Percentiles rank a stretch among this genome's conserved stretches.
phyloP scores from a whole-genome alignment of 495 filamentous ascomycete species.

The Lineolata rhizophorae region DNA sequence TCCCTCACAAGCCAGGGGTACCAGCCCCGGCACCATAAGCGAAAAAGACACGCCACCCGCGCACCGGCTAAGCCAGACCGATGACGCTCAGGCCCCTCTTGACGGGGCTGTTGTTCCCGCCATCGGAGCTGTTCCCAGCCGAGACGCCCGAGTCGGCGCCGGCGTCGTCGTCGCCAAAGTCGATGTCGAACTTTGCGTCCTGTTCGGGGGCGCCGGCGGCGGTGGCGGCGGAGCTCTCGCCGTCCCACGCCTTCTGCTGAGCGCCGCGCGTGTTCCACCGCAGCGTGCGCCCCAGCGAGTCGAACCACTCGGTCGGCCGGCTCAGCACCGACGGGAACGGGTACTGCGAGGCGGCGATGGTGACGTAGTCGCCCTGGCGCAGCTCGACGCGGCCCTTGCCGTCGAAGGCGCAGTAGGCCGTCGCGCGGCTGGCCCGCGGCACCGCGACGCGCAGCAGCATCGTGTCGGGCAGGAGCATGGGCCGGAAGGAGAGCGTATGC shows the following conservation, averaged over 20 bases:
- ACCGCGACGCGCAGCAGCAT: conserved; percentile 75
- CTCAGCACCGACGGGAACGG: conserved; percentile 87
- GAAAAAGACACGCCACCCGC: too few relatives aligned
- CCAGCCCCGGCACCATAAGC: too few relatives aligned
- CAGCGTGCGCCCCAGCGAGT: conserved; percentile 72
- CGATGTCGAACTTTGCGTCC: conserved; percentile 57
- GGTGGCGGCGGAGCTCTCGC: conserved; percentile 13
- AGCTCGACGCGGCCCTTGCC: conserved; percentile 89
- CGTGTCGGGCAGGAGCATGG: conserved; percentile 95
- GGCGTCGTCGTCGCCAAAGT: conserved; percentile 35
- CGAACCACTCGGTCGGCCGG: conserved; percentile 66
- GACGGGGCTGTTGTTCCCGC: conserved; percentile 11
- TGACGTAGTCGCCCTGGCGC: conserved; percentile 77
- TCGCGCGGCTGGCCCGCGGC: conserved; percentile 63
- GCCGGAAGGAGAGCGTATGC: conserved; percentile 87
- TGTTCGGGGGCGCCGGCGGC: conserved; percentile 18
- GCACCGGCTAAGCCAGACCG: too few relatives aligned
- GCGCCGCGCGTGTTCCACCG: conserved; percentile 83
- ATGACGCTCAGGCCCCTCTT: too few relatives aligned
- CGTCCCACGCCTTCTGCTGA: conserved; percentile 57
- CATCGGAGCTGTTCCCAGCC: conserved; percentile 9
- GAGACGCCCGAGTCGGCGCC: conserved; percentile 11
- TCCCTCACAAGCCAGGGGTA: too few relatives aligned
- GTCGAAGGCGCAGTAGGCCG: conserved; percentile 89
- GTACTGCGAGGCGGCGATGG: conserved; percentile 81